A percentile compares a stretch with the other conserved stretches of the same genome.
Conservation (phyloP, 805 yeast species). For the Suhomyces tanzawaensis region DNA sequence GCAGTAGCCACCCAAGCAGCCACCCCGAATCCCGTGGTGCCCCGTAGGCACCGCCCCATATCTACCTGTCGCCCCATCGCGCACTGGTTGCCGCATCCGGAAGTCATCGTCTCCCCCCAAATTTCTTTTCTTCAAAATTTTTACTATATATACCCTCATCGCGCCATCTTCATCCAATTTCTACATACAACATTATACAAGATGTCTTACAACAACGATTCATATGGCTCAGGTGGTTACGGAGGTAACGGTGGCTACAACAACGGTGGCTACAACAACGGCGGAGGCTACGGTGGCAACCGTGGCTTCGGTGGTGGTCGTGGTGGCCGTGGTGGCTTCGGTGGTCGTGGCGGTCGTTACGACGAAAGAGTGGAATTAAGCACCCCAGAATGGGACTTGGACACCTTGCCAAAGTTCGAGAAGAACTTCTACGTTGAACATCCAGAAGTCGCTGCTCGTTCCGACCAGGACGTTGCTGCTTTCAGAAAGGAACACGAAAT, state of each 20-base stretch:
- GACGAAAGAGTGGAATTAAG: slow-evolving; percentile 49
- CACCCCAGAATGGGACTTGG: slow-evolving; percentile 80
- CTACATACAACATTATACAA: slow-evolving; percentile 6
- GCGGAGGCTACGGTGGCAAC: slow-evolving; percentile 36
- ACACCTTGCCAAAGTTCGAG: slow-evolving; percentile 80
- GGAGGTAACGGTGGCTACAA: slow-evolving; percentile 23
- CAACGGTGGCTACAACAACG: slow-evolving; percentile 23
- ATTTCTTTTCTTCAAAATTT: not conserved
- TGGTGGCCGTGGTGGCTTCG: slow-evolving; percentile 37
- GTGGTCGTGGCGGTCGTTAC: slow-evolving; percentile 34
- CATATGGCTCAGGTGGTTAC: slow-evolving; percentile 33
- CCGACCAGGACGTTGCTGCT: slow-evolving; percentile 65
- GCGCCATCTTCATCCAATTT: not conserved
- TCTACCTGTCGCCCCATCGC: slow-evolving; percentile 3
- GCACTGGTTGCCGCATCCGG: slow-evolving; percentile 7
- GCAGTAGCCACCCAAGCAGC: too few relatives aligned
- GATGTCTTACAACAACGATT: slow-evolving; percentile 40
- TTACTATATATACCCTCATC: not conserved
- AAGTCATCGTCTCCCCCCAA: slow-evolving; percentile 6
- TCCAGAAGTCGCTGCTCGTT: slow-evolving; percentile 70
- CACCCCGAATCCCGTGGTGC: too few relatives aligned
- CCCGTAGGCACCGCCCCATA: not conserved
- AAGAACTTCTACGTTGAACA: slow-evolving; percentile 92
- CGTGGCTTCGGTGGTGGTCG: slow-evolving; percentile 35
- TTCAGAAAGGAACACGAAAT: slow-evolving; percentile 85